Evolutionary conservation across 2,329 filamentous ascomycete species (phyloP).

Genomic region (Cercospora zeae-maydis): DNA sequence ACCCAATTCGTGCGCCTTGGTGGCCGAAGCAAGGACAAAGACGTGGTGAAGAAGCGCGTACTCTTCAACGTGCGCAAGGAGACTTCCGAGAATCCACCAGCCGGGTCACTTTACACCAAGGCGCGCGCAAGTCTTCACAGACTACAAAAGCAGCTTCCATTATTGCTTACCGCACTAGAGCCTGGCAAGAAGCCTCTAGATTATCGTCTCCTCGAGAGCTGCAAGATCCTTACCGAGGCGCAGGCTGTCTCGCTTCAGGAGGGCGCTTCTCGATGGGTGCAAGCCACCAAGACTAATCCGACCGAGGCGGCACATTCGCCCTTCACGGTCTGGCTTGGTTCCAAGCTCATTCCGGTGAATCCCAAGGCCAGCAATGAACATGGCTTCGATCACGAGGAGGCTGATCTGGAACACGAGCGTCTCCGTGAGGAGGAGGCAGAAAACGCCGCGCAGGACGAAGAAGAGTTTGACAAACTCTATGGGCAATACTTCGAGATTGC

Average conservation of each 20-base stretch:
- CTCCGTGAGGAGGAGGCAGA: slow-evolving; percentile 59
- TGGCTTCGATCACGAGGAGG: slow-evolving; percentile 56
- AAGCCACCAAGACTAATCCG: slow-evolving; percentile 23
- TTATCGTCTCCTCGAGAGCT: slow-evolving; percentile 51
- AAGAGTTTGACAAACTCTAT: slow-evolving; percentile 40
- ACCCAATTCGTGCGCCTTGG: slow-evolving; percentile 64
- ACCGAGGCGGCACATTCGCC: slow-evolving; percentile 28
- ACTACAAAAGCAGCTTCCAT: slow-evolving; percentile 42
- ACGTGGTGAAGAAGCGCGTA: slow-evolving; percentile 61
- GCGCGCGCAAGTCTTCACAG: slow-evolving; percentile 44
- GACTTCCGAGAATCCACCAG: slow-evolving; percentile 34
- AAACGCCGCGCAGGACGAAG: slow-evolving; percentile 45
- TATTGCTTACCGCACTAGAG: slow-evolving; percentile 46
- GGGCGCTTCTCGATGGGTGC: slow-evolving; percentile 44
- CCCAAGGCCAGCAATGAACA: slow-evolving; percentile 47
- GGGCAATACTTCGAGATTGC: slow-evolving; percentile 35
- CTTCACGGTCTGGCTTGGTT: slow-evolving; percentile 58
- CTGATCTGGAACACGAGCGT: slow-evolving; percentile 59
- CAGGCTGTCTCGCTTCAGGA: slow-evolving; percentile 61
- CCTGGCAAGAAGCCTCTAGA: slow-evolving; percentile 48
- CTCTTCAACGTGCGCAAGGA: slow-evolving; percentile 58
- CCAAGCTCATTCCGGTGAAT: slow-evolving; percentile 47
- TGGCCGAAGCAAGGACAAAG: slow-evolving; percentile 62
- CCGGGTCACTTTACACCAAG: slow-evolving; percentile 41
- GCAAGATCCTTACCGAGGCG: slow-evolving; percentile 57